Evolutionary conservation across 805 yeast species (phyloP).

Genomic region (Zygoascus tannicola): DNA sequence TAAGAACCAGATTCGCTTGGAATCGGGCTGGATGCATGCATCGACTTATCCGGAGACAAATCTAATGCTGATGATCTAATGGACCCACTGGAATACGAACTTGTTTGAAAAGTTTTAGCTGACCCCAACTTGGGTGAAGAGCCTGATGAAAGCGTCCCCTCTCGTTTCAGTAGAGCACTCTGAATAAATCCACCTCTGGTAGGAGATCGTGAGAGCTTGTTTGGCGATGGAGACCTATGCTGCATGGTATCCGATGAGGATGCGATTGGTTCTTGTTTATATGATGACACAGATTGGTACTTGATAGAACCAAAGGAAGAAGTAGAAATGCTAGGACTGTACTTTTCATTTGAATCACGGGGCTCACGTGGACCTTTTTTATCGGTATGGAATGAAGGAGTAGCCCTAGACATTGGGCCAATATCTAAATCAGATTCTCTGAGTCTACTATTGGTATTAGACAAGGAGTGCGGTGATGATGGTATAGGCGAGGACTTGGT

Average conservation of each 20-base stretch:
- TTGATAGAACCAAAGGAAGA: background rate
- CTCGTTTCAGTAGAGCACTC: conserved; percentile 23
- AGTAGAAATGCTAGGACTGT: background rate
- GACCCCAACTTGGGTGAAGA: conserved; percentile 2
- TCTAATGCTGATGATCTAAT: background rate
- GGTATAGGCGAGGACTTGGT: background rate
- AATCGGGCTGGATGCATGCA: background rate
- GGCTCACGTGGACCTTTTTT: background rate
- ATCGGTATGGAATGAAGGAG: background rate
- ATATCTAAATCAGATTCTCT: background rate
- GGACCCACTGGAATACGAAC: background rate
- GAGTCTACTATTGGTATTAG: background rate
- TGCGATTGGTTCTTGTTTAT: no score
- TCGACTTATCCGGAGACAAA: background rate
- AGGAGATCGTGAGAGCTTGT: conserved; percentile 14
- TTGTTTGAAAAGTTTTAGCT: conserved; percentile 1
- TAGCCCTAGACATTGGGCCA: background rate
- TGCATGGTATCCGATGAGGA: no score
- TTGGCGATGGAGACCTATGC: conserved; percentile 1
- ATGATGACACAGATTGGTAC: background rate
- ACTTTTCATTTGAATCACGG: background rate
- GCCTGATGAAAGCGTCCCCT: conserved; percentile 11
- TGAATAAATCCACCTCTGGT: conserved; percentile 20
- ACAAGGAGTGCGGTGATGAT: background rate
- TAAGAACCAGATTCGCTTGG: background rate